Percentiles rank a stretch among this genome's conserved stretches.
Conservation (phyloP, 768 basidiomycete genomes). For the Tubosaeta sp. region DNA sequence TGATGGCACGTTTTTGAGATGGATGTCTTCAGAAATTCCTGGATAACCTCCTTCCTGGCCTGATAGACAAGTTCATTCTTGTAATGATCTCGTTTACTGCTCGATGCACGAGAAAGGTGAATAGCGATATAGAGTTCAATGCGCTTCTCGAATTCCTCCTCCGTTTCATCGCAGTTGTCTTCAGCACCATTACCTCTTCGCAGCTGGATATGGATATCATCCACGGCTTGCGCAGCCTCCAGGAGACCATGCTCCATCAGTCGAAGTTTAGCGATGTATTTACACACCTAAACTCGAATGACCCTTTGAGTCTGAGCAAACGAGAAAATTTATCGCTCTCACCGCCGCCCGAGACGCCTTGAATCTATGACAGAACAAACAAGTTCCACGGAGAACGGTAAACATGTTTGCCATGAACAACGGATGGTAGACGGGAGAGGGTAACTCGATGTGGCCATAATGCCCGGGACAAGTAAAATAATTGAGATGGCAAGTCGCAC, state of each 20-base stretch:
- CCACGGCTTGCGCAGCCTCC: constrained; percentile 72
- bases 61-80: constrained; percentile 89
- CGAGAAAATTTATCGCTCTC: constrained; percentile 24
- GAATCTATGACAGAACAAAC: constrained; percentile 93
- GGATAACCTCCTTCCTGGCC: constrained; percentile 75
- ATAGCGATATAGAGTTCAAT: constrained; percentile 64
- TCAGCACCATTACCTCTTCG: constrained; percentile 30
- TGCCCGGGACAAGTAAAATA: constrained; percentile 97
- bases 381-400: constrained; percentile 79
- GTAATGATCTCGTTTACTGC: constrained; percentile 74
- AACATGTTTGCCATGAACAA: constrained; percentile 92
- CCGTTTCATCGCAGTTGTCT: constrained; percentile 51
- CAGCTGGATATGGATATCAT: constrained; percentile 54
- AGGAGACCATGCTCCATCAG: constrained; percentile 88
- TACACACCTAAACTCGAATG: constrained; percentile 53
- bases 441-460: constrained; percentile 96
- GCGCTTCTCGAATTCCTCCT: constrained; percentile 57
- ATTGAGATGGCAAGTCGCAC: constrained; percentile 87
- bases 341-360: constrained; percentile 75
- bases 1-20: constrained; percentile 74
- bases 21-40: constrained; percentile 71
- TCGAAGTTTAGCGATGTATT: constrained; percentile 82
- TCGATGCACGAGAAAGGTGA: constrained; percentile 38
- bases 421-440: constrained; percentile 93
- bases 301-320: constrained; percentile 7